Percentiles rank a stretch among this genome's conserved stretches.
phyloP scores from a whole-genome alignment of 352 stramenopile genomes.

The Phytophthora chlamydospora region DNA sequence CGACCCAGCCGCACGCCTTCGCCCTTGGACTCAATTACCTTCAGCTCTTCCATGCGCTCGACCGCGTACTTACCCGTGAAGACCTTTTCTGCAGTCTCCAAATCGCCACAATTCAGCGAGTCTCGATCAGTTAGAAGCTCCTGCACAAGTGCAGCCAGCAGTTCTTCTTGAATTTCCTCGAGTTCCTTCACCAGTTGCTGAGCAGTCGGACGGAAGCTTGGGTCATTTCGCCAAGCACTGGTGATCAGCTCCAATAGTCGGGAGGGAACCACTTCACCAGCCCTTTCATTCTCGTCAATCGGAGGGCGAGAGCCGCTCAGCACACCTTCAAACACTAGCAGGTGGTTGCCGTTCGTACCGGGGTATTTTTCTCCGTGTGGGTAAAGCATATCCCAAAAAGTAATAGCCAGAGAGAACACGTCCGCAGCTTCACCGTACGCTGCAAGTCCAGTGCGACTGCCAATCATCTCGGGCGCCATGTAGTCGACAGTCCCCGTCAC shows the following conservation, averaged over 20 bases:
- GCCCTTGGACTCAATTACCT: constrained; percentile 24
- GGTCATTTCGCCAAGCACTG: constrained; percentile 52
- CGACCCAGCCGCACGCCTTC: constrained; percentile 55
- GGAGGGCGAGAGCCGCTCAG: constrained; percentile 42
- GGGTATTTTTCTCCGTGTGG: constrained; percentile 54
- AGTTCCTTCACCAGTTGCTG: constrained; percentile 46
- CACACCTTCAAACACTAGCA: constrained; percentile 55
- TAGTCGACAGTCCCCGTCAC: constrained; percentile 72
- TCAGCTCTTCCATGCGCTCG: constrained; percentile 35
- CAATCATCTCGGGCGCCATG: constrained; percentile 78
- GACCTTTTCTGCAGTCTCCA: constrained; percentile 16
- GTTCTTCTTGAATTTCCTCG: constrained; percentile 63
- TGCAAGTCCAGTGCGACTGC: constrained; percentile 42
- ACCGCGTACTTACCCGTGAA: constrained; percentile 36
- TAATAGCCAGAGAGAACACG: constrained; percentile 73
- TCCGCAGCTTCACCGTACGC: constrained; percentile 65
- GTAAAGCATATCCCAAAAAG: constrained; percentile 76
- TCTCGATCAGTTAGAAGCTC: constrained; percentile 45
- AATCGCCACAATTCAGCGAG: neutral
- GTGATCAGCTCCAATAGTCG: constrained; percentile 56
- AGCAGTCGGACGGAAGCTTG: constrained; percentile 46
- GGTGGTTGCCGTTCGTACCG: constrained; percentile 39
- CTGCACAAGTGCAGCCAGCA: constrained; percentile 40
- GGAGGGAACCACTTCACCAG: constrained; percentile 29
- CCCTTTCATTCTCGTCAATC: constrained; percentile 24